Evolutionary conservation across 2,329 filamentous ascomycete genomes (phyloP), one percentile per base, ranked within the genome.

Genomic region (Didymella pinodella): DNA sequence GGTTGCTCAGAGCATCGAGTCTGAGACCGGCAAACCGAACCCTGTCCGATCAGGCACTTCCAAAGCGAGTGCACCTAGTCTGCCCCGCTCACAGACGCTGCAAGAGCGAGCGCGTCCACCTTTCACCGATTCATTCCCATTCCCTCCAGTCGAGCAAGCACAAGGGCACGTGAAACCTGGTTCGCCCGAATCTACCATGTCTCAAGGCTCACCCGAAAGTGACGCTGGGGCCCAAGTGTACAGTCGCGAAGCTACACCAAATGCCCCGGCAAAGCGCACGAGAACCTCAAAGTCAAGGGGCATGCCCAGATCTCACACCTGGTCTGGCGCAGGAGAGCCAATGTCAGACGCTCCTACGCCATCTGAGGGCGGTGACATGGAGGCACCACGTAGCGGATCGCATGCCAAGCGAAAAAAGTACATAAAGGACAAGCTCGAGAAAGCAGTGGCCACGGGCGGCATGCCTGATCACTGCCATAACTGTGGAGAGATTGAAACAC

Each of bases 401-500:
- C 85, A 77, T 78, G 85, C 75, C 81, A 88, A 83, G 85, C 90
- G 83, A 83, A 89, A 80, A 76, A 90, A 91, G 63, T 79, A 84
- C 55, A 86, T 88, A 48, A 81, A 85, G 63, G 81, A 84, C 25
- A 82, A 82, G 48, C 74, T 88, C 22, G 80, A 85, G 41, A 75
- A 79, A 55, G 83, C 84, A 22, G 88, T 98, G 53, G 84, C 84
- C n/a, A 87, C 87, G 54, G 95, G 95, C 5, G 86, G 93, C 65
- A 90, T 93, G 82, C 95, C 95, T 0, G 89, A 90, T 0, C 98
- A 89, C 71, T 99, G 95, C 75, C 86, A 86, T 63, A 97, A 98
- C 69, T 99, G 95, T 69, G 95, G 95, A 6, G 91, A 93, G 7
- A 96, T 99, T 57, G 91, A 98, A 69, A 99, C 95, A 0, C 92